Base-by-base conservation (phyloP, 2,329 filamentous ascomycete genomes). In the Microsporum canis region DNA sequence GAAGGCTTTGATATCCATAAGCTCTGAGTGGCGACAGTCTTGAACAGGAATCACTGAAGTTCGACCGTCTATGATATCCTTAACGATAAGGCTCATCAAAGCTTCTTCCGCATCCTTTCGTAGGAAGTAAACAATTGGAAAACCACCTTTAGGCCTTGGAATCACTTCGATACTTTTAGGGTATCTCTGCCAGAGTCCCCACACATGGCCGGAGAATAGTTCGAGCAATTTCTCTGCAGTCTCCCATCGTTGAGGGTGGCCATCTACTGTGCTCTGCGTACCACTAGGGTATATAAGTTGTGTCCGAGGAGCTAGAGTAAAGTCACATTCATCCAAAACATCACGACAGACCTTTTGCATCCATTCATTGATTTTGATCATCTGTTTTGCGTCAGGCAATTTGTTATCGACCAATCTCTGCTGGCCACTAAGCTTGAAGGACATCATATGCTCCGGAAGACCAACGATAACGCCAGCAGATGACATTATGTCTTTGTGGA, bases 281-380 rank as follows among this genome's bases (percentile, higher is more conserved):
- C 84, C 84, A 63, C 85, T 79, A 0, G 84, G 85, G 62, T 87
- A 87, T 0, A 87, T 75, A 0, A 87, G 70, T 65, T 87, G 83
- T 39, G 84, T 85, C 51, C 80, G 81, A 1, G 79, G 75, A 45
- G 78, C 82, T 34, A 87, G 80, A 58, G 82, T 83, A 61, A 86
- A 83, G 51, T 88, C 85, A 43, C 80, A 83, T 69, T 88, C 84
- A 59, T 87, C 84, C 0, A 87, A 73, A 1, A 76, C 75, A 66
- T 89, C 85, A 0, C 85, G 77, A 2, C 77, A 80, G 1, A 73
- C 66, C 0, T 63, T 62, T 1, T 80, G 72, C 4, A 88, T 68
- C 74, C 79, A 82, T 0, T 69, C 62, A 33, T 86, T 81, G 0
- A 77, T 75, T 0, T 70, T 68, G 1, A 85, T 72, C 77, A 88